These are phyloP conservation scores for Blumeria hordei DNA, from an alignment of 2,329 filamentous ascomycete genomes.

Conservation along the genomic window DNA sequence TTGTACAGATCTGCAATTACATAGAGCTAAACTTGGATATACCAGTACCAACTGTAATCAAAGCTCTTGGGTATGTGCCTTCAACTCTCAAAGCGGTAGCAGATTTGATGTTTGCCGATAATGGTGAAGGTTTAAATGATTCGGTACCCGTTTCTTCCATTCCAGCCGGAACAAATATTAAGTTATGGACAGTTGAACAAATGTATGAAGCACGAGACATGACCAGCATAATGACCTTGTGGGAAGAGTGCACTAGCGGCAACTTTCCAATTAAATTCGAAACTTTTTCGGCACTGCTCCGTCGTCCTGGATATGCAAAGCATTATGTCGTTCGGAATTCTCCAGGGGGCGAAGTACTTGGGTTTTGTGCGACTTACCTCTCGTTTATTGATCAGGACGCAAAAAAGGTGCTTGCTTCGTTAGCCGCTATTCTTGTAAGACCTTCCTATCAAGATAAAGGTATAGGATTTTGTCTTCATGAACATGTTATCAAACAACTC, in stretches of 20 bases:
- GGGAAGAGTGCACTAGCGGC: slow-evolving; percentile 8
- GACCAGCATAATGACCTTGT: slow-evolving; percentile 9
- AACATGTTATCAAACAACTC: slow-evolving; percentile 25
- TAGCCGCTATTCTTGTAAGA: slow-evolving; percentile 29
- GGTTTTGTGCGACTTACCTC: slow-evolving; percentile 35
- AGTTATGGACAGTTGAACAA: slow-evolving; percentile 13
- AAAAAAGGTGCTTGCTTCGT: slow-evolving; percentile 28
- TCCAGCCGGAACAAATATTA: slow-evolving; percentile 2
- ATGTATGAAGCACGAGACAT: slow-evolving; percentile 13
- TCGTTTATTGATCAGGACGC: slow-evolving; percentile 28
- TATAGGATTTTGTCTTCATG: slow-evolving; percentile 27
- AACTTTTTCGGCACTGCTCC: slow-evolving; percentile 22
- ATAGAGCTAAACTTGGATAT: slow-evolving; percentile 18
- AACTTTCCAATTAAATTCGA: slow-evolving; percentile 22
- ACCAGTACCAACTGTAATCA: slow-evolving; percentile 26
- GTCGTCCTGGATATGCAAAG: slow-evolving; percentile 29
- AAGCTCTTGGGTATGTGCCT: slow-evolving; percentile 23
- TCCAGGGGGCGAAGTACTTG: slow-evolving; percentile 20
- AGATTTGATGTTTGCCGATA: slow-evolving; percentile 25
- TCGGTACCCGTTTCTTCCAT: background rate
- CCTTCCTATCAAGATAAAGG: slow-evolving; percentile 23
- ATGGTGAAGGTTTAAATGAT: slow-evolving; percentile 4
- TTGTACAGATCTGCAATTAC: slow-evolving; percentile 26
- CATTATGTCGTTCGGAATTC: slow-evolving; percentile 31
- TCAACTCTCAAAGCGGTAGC: slow-evolving; percentile 25